Conservation (phyloP, 352 stramenopile species). For the Detonula confervacea region DNA sequence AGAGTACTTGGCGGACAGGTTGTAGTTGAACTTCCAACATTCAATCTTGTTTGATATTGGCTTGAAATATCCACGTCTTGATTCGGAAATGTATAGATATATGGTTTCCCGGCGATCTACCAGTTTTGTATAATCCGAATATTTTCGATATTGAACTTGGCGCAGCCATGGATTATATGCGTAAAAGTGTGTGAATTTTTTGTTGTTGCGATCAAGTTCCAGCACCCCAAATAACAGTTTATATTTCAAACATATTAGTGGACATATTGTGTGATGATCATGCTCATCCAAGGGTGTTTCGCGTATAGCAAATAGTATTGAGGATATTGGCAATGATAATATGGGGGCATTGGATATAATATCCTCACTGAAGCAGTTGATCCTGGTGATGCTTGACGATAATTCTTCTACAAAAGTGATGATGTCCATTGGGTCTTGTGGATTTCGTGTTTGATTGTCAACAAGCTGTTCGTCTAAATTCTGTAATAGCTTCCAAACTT, state of each 20-base stretch:
- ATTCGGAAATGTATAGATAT: not conserved
- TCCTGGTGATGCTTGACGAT: too few relatives aligned
- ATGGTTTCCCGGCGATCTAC: not conserved
- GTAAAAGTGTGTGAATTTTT: not conserved
- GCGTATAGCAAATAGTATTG: not conserved
- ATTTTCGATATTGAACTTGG: not conserved
- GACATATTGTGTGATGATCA: not conserved
- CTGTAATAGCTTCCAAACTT: too few relatives aligned
- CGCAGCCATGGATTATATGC: not conserved
- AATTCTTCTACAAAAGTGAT: too few relatives aligned
- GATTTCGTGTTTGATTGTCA: too few relatives aligned
- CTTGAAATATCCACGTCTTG: not conserved
- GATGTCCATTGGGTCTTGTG: too few relatives aligned
- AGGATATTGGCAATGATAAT: not conserved
- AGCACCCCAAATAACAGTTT: not conserved
- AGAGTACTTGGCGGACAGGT: too few relatives aligned
- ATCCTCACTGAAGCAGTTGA: too few relatives aligned
- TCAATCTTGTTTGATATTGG: not conserved
- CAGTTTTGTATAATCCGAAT: not conserved
- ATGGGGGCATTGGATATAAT: too few relatives aligned
- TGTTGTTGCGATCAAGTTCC: not conserved
- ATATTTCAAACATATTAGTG: not conserved
- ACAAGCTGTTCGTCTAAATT: too few relatives aligned
- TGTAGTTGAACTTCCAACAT: too few relatives aligned
- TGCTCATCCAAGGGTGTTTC: not conserved